A percentile compares a stretch with the other conserved stretches of the same genome.
Evolutionary conservation across 2,329 filamentous ascomycete species (phyloP).

Genomic region (Fusarium phyllophilum): DNA sequence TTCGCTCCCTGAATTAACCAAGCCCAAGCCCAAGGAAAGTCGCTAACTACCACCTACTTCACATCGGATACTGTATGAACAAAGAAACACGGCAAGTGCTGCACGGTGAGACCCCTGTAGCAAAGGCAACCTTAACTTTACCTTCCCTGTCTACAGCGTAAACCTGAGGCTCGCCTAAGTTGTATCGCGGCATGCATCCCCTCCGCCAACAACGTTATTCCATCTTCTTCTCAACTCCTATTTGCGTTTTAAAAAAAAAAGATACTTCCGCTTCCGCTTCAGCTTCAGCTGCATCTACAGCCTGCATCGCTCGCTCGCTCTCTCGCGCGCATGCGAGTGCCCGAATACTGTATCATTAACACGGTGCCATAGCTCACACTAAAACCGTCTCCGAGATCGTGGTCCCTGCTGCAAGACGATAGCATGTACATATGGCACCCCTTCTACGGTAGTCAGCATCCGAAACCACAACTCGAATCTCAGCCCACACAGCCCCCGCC

Average conservation of each 20-base stretch:
- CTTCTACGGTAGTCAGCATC: slow-evolving; percentile 36
- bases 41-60: neutral
- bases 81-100: neutral
- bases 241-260: slow-evolving; percentile 28
- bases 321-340: neutral
- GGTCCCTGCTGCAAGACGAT: slow-evolving; percentile 8
- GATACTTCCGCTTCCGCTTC: slow-evolving; percentile 15
- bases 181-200: slow-evolving; percentile 29
- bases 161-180: slow-evolving; percentile 37
- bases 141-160: slow-evolving; percentile 11
- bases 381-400: slow-evolving; percentile 22
- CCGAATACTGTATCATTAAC: slow-evolving; percentile 1
- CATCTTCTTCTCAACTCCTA: slow-evolving; percentile 25
- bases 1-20: neutral
- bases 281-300: slow-evolving; percentile 12
- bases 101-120: slow-evolving; percentile 26
- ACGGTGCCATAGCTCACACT: slow-evolving; percentile 15
- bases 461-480: slow-evolving; percentile 45
- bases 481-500: slow-evolving; percentile 41
- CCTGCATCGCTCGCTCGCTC: neutral
- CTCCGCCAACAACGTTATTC: slow-evolving; percentile 24
- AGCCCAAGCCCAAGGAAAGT: neutral
- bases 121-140: slow-evolving; percentile 26
- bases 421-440: slow-evolving; percentile 3
- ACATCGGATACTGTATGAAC: neutral